A percentile compares a stretch with the other conserved stretches of the same genome.
phyloP scores from a whole-genome alignment of 495 filamentous ascomycete genomes.

The Tricharina praecox region DNA sequence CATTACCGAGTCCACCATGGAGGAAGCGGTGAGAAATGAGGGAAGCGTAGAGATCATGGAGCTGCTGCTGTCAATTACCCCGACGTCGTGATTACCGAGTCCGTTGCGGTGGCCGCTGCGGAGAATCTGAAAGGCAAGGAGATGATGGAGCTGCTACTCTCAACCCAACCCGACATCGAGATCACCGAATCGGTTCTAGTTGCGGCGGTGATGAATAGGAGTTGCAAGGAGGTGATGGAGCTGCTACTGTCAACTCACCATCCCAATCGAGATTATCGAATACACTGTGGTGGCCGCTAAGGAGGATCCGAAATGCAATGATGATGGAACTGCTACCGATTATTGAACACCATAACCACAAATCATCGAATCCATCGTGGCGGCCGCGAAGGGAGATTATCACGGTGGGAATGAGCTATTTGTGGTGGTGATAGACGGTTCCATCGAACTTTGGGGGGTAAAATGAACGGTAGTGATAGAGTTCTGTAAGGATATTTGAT shows the following conservation, averaged over 20 bases:
- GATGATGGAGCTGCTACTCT: conserved; percentile 1
- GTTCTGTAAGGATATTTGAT: no score
- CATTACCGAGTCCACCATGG: neutral
- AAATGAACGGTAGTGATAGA: no score
- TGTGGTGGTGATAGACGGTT: no score
- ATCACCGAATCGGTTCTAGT: conserved; percentile 7
- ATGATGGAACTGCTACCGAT: no score
- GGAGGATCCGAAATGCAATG: no score
- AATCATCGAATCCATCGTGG: no score
- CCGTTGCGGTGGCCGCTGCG: neutral
- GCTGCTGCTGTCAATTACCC: neutral
- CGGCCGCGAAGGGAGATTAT: no score
- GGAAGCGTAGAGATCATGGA: conserved; percentile 1
- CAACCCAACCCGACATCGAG: neutral
- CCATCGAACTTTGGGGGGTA: no score
- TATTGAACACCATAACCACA: no score
- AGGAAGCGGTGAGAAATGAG: conserved; percentile 1
- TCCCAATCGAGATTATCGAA: neutral
- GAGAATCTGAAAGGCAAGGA: neutral
- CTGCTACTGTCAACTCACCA: neutral
- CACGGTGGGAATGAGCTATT: no score
- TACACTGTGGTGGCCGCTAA: neutral
- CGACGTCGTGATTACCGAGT: conserved; percentile 2
- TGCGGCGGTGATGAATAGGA: neutral
- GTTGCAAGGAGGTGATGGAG: neutral